Conservation (phyloP, 345 rosid genomes). For the Arabis alpina region DNA sequence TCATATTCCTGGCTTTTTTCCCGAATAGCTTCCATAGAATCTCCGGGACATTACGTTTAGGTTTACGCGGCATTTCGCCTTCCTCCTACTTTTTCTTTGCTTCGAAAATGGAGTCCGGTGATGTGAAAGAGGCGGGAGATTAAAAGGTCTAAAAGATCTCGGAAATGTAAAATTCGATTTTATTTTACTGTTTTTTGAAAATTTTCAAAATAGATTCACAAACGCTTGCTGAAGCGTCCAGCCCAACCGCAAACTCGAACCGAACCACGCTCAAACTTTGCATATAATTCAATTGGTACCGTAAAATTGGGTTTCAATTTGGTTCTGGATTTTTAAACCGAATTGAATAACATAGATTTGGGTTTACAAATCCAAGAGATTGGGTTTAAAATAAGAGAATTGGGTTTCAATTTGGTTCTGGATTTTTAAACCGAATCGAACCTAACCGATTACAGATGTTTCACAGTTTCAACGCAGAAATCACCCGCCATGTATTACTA, state of each 20-base stretch:
- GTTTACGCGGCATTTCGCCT: conserved; percentile 43
- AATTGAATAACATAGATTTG: too few relatives aligned
- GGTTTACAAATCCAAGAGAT: too few relatives aligned
- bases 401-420: neutral
- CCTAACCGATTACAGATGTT: neutral
- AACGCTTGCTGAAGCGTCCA: conserved; percentile 8
- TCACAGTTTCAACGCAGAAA: conserved; percentile 33
- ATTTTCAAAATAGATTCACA: neutral
- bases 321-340: neutral
- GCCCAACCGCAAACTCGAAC: conserved; percentile 7
- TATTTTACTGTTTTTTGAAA: neutral
- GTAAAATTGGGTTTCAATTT: neutral
- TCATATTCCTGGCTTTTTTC: conserved; percentile 49
- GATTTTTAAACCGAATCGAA: neutral
- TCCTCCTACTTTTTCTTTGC: neutral
- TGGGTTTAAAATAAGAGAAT: too few relatives aligned
- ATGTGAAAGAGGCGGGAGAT: conserved; percentile 36
- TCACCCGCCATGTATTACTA: conserved; percentile 26
- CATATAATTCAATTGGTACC: too few relatives aligned
- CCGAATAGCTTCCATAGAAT: conserved; percentile 60
- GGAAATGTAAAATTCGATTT: conserved; percentile 17
- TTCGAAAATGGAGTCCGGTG: conserved; percentile 15
- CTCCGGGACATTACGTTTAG: conserved; percentile 55
- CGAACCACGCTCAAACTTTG: neutral
- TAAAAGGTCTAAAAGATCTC: conserved; percentile 1